Evolutionary conservation across 2,329 filamentous ascomycete species (phyloP).

Genomic region (Curvularia sp.): DNA sequence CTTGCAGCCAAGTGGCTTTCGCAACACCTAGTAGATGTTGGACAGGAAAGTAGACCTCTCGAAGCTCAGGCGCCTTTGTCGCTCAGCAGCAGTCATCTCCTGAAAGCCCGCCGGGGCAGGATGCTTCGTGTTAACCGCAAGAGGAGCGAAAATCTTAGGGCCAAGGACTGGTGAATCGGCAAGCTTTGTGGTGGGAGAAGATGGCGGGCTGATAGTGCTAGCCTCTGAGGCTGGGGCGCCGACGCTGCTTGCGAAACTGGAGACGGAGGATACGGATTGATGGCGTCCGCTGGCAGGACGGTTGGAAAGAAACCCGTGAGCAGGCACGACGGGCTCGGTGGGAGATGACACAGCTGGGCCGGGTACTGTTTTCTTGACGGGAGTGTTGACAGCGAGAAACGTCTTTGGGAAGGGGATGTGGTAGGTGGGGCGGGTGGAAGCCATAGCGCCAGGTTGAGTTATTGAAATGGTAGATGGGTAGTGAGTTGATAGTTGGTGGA

Average conservation of each 20-base stretch:
- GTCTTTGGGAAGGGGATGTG: conserved; percentile 48
- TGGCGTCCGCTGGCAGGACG: conserved; percentile 32
- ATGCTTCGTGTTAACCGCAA: conserved; percentile 46
- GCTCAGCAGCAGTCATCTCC: conserved; percentile 34
- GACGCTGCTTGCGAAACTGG: conserved; percentile 24
- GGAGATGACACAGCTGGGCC: conserved; percentile 12
- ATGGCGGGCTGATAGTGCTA: conserved; percentile 37
- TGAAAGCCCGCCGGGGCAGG: conserved; percentile 31
- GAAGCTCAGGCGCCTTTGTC: conserved; percentile 23
- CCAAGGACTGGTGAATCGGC: conserved; percentile 37
- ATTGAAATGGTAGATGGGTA: conserved; percentile 1
- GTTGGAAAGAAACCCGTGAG: conserved; percentile 51
- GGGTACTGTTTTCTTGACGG: conserved; percentile 30
- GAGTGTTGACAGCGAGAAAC: conserved; percentile 49
- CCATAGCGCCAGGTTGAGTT: conserved; percentile 43
- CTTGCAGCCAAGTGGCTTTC: neutral
- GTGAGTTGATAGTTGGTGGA: neutral
- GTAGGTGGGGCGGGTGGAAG: conserved; percentile 42
- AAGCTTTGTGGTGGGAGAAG: conserved; percentile 37
- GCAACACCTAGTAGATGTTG: conserved; percentile 36
- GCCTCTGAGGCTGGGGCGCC: conserved; percentile 23
- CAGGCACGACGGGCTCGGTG: conserved; percentile 32
- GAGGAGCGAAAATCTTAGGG: conserved; percentile 40
- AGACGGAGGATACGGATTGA: conserved; percentile 40
- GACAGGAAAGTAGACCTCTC: conserved; percentile 39